A percentile compares a stretch with the other conserved stretches of the same genome.
phyloP scores from a whole-genome alignment of 345 rosid genomes.

The Cardiospermum halicacabum region DNA sequence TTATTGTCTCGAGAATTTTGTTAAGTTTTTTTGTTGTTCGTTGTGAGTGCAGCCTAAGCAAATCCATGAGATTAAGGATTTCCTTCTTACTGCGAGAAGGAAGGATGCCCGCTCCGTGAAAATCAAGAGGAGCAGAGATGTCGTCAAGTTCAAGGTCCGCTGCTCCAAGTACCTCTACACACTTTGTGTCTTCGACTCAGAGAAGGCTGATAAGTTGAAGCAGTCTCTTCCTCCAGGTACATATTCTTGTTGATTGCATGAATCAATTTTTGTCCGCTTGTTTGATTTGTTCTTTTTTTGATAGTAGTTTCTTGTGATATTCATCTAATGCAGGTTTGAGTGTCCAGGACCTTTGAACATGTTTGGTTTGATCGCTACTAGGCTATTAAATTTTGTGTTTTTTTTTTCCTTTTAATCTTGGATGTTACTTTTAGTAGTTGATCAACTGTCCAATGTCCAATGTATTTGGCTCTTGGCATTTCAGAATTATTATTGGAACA shows the following conservation, averaged over 20 bases:
- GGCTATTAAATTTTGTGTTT: conserved; percentile 5
- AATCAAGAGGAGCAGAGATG: conserved; percentile 78
- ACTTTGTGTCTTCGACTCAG: conserved; percentile 73
- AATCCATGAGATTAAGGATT: conserved; percentile 93
- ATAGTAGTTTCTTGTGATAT: background rate
- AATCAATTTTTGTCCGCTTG: background rate
- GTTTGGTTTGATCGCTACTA: background rate
- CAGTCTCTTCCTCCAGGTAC: conserved; percentile 97
- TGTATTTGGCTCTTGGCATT: conserved; percentile 2
- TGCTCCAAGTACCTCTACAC: conserved; percentile 93
- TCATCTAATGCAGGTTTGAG: conserved; percentile 63
- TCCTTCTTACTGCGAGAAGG: conserved; percentile 94
- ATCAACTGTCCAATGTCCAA: conserved; percentile 1
- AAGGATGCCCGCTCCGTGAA: conserved; percentile 90
- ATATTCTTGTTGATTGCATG: background rate
- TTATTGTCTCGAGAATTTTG: too few species aligned
- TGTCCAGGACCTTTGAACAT: conserved; percentile 59
- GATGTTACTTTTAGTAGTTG: background rate
- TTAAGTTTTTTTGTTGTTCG: conserved; percentile 14
- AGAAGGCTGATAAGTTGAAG: conserved; percentile 93
- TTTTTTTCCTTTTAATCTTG: too few species aligned
- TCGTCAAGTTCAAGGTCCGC: conserved; percentile 89
- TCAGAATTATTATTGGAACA: background rate
- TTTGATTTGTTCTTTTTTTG: background rate
- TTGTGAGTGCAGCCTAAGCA: conserved; percentile 92